These are phyloP conservation scores for Solanum clarkiae DNA, from an alignment of 257 asterid species.

Conservation along the genomic window DNA sequence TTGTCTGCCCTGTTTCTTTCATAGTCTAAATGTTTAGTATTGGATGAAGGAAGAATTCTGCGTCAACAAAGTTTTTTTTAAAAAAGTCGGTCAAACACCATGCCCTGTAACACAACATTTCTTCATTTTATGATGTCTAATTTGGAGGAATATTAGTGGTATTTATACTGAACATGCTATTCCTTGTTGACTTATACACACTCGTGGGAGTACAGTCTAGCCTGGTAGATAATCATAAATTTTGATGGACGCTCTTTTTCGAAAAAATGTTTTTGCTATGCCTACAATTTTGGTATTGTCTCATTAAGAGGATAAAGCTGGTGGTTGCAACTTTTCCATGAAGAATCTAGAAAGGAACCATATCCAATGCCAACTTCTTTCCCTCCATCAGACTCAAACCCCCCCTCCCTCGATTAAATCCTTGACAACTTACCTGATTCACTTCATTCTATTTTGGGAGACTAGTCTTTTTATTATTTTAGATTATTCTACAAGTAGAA, in stretches of 20 bases:
- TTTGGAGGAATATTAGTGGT: background rate
- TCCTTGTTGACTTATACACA: background rate
- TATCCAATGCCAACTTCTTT: too few relatives aligned
- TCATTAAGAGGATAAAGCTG: background rate
- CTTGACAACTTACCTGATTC: too few relatives aligned
- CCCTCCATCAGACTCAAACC: too few relatives aligned
- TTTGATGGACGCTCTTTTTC: background rate
- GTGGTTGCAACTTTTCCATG: background rate
- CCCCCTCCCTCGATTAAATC: too few relatives aligned
- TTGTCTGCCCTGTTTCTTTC: background rate
- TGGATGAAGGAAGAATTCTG: background rate
- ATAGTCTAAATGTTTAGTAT: background rate
- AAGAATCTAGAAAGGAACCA: too few relatives aligned
- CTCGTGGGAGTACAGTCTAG: background rate
- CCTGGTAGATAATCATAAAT: background rate
- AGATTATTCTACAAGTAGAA: background rate
- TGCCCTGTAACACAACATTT: background rate
- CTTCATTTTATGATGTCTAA: background rate
- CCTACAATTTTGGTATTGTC: background rate
- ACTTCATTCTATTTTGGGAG: too few relatives aligned
- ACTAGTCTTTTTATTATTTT: background rate
- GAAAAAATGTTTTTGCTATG: background rate
- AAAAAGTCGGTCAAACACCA: background rate
- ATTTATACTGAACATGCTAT: background rate
- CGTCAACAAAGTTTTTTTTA: background rate